Evolutionary conservation across 1,139 yeast genomes (phyloP).

Genomic region (Hanseniaspora gamundiae): DNA sequence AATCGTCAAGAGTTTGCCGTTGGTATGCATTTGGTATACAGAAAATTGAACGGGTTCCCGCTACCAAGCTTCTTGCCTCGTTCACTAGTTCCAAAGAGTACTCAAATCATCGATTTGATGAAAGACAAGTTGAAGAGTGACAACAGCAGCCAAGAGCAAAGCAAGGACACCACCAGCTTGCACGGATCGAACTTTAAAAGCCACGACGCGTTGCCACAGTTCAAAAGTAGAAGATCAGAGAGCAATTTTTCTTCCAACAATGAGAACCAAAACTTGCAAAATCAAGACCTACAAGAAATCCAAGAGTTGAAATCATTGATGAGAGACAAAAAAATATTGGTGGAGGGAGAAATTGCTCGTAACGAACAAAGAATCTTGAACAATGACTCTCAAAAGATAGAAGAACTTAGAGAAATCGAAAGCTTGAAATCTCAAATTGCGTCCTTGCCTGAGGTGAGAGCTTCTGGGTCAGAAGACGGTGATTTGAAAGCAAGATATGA

Average conservation of each 20-base stretch:
- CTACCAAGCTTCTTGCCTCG: slow-evolving; percentile 65
- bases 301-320: slow-evolving; percentile 45
- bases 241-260: slow-evolving; percentile 18
- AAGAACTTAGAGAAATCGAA: slow-evolving; percentile 41
- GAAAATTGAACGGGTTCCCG: slow-evolving; percentile 61
- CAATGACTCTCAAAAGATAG: slow-evolving; percentile 12
- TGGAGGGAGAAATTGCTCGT: slow-evolving; percentile 46
- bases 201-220: slow-evolving; percentile 30
- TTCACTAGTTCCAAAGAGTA: slow-evolving; percentile 70
- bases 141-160: slow-evolving; percentile 21
- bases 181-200: slow-evolving; percentile 26
- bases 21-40: slow-evolving; percentile 73
- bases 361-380: slow-evolving; percentile 34
- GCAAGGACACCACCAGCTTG: slow-evolving; percentile 11
- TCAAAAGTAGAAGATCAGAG: slow-evolving; percentile 23
- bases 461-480: slow-evolving; percentile 23
- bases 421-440: slow-evolving; percentile 49
- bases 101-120: slow-evolving; percentile 44
- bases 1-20: slow-evolving; percentile 72
- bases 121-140: slow-evolving; percentile 49
- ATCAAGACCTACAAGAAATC: slow-evolving; percentile 17
- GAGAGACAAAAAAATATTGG: slow-evolving; percentile 47
- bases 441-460: slow-evolving; percentile 18
- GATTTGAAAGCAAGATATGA: slow-evolving; percentile 23
- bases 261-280: slow-evolving; percentile 3